Evolutionary conservation across 768 basidiomycete genomes (phyloP).

Genomic region (Hericium rajendrae): DNA sequence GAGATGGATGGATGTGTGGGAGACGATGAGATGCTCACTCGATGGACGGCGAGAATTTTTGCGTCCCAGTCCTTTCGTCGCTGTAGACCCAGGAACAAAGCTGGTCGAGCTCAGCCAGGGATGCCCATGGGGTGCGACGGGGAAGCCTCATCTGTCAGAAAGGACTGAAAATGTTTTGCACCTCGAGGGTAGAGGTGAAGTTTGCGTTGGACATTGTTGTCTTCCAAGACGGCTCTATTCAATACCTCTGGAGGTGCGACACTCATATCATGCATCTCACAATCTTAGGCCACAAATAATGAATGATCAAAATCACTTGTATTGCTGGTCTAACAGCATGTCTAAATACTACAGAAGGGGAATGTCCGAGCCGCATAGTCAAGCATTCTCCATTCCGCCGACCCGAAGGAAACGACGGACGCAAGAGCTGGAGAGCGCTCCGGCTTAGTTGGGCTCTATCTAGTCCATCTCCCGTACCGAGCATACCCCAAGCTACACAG

Average conservation of each 20-base stretch:
- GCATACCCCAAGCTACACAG: conserved; percentile 43
- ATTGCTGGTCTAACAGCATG: no score
- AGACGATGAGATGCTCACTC: conserved; percentile 33
- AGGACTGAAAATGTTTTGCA: not conserved
- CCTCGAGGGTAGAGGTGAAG: not conserved
- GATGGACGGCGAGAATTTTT: conserved; percentile 49
- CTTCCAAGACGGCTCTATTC: no score
- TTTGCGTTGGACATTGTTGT: not conserved
- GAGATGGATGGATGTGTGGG: not conserved
- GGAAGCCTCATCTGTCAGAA: conserved; percentile 56
- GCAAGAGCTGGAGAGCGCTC: conserved; percentile 44
- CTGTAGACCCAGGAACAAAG: conserved; percentile 68
- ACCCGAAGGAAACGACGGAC: conserved; percentile 26
- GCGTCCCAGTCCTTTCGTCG: conserved; percentile 52
- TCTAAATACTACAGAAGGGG: not conserved
- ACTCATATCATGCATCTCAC: no score
- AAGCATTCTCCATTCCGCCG: conserved; percentile 49
- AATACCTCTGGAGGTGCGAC: no score
- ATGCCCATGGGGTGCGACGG: conserved; percentile 73
- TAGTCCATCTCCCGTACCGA: conserved; percentile 32
- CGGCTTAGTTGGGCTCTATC: conserved; percentile 70
- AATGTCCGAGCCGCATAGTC: conserved; percentile 68
- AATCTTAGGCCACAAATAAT: no score
- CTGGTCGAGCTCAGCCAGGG: conserved; percentile 59
- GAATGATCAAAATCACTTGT: no score